Evolutionary conservation across 2,329 filamentous ascomycete genomes (phyloP).

Genomic region (Aureobasidium namibiae): DNA sequence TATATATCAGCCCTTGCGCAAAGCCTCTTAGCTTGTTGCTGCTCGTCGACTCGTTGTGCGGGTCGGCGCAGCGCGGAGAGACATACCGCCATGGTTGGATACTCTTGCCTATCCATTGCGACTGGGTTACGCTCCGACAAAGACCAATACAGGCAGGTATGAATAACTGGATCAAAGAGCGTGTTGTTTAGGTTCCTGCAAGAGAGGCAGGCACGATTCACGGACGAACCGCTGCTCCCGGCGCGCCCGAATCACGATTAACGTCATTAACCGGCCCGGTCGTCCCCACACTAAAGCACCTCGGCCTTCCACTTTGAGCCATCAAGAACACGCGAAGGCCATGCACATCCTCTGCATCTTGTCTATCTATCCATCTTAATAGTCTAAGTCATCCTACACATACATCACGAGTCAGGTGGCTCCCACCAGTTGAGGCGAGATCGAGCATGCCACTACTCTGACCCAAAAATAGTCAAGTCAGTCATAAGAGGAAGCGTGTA

Average conservation of each 20-base stretch:
- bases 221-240: not conserved
- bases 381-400: not conserved
- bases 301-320: not conserved
- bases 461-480: no score
- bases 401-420: no score
- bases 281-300: not conserved
- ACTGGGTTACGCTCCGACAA: not conserved
- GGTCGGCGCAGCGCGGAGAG: not conserved
- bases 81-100: constrained; percentile 88
- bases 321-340: not conserved
- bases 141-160: not conserved
- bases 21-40: not conserved
- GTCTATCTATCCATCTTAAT: no score
- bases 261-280: not conserved
- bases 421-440: no score
- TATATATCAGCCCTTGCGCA: not conserved
- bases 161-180: not conserved
- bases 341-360: not conserved
- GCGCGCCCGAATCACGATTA: not conserved
- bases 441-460: no score
- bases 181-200: not conserved
- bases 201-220: not conserved
- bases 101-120: constrained; percentile 70
- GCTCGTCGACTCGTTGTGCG: not conserved
- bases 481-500: no score